Evolutionary conservation across 2,329 filamentous ascomycete species (phyloP), one percentile per base, ranked within the genome.

Genomic region (Atkinsonella hypoxylon): DNA sequence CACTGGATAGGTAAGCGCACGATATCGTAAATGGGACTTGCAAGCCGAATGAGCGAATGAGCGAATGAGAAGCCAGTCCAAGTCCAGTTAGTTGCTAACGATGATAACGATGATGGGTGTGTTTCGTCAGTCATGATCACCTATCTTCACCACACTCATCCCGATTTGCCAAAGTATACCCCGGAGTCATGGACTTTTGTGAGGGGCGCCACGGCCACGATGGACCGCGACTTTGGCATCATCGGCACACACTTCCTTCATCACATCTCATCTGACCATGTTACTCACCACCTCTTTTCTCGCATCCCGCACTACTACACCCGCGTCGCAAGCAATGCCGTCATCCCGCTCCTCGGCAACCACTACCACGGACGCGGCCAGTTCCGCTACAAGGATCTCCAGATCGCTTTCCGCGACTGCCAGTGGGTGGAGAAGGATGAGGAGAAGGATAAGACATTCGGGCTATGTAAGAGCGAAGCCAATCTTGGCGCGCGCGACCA

Each of bases 331-430:
- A 77, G 74, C 12, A 64, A 70, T 52, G 73, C 75, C 61, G 93
- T 95, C 78, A 89, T 90, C 78, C 80, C 80, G 54, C 77, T 97
- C 65, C 95, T 97, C 85, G 91, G 91, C 64, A 73, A 76, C 59
- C 90, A 95, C 76, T 97, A 97, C 76, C 86, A 89, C 60, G 30
- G 31, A 11, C 30, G 31, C 31, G 31, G 31, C 17, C 30, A 22
- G 31, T 47, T 36, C 15, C 31, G 31, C 6, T 47, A 47, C 32
- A 15, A 36, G 4, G 45, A 34, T n/a, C 32, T 47, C 15, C 31
- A 47, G 2, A 36, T 36, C 18, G 31, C 30, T 5, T 47, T 47
- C 17, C 15, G 32, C 17, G 45, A 47, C 13, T 47, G 45, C 32
- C 45, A 47, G 32, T 47, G 45, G 45, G 45, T 47, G 10, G 45